Base-by-base conservation (phyloP, 2,329 filamentous ascomycete genomes). In the Claviceps capensis region DNA sequence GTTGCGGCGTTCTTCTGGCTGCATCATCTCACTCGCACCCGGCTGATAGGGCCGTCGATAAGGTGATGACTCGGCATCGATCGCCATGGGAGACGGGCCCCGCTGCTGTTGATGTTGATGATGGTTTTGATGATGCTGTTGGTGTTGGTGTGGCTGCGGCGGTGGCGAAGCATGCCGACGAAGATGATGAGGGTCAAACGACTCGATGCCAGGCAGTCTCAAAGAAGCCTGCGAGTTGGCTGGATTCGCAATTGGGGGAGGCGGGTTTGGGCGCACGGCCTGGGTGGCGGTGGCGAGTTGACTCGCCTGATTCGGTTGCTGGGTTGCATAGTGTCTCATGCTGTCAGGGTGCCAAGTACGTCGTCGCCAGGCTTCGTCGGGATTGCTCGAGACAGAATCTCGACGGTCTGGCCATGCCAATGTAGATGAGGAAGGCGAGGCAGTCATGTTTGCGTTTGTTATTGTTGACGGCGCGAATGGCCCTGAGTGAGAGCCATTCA, bases 271-370 rank as follows among this genome's bases (percentile, higher is more conserved):
- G 63, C 69, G 78, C 68, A 70, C 76, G 56, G 72, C 81, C 61
- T 86, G 81, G 5, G 82, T 88, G 55, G 86, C 81, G 41, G 88
- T 85, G 56, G 87, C 85, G 60, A 95, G 67, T 66, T 86, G 90
- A 14, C 83, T 85, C 13, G 79, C 77, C 48, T 83, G 80, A 34
- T 80, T 72, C 16, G 45, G 50, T 4, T 48, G 42, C 16, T 83
- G 80, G 36, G 81, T 72, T 54, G 76, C 75, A 55, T 81, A 81
- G 56, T 77, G 77, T 16, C 78, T 76, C 54, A 81, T 85, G 56
- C 82, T 85, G 55, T 88, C 86, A 0, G 88, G 87, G 67, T 96
- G 90, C 90, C 90, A 96, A 2, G 90, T 96, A 50, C 89, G 79
- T 55, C 90, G 76, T 57, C 89, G 81, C 78, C 83, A 87, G 52